phyloP scores from a whole-genome alignment of 108 stramenopile genomes.

The Nitzschia sp. region DNA sequence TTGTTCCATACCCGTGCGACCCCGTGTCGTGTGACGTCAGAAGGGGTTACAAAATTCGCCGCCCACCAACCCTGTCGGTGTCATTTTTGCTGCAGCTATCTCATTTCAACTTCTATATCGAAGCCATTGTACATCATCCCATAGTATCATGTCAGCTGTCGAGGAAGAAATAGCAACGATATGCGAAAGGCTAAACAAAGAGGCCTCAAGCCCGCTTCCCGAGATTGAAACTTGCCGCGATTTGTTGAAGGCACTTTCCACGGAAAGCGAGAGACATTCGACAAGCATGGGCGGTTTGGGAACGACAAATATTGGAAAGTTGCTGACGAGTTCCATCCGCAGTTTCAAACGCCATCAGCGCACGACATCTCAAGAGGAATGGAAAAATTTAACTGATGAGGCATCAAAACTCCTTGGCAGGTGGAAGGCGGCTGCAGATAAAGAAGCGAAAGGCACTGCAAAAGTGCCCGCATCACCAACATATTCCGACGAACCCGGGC shows the following conservation, averaged over 20 bases:
- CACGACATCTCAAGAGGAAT: conserved; percentile 28
- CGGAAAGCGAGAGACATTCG: too few species aligned
- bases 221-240: conserved; percentile 1
- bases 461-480: neutral
- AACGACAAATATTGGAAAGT: conserved; percentile 53
- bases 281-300: too few species aligned
- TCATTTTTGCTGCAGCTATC: too few species aligned
- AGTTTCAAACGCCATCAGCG: conserved; percentile 58
- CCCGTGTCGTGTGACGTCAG: too few species aligned
- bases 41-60: too few species aligned
- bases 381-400: conserved; percentile 31
- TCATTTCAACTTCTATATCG: too few species aligned
- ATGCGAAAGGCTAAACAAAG: conserved; percentile 13
- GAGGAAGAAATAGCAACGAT: neutral
- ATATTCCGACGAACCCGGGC: conserved; percentile 22
- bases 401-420: conserved; percentile 33
- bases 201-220: conserved; percentile 13
- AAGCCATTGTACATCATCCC: too few species aligned
- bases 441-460: conserved; percentile 20
- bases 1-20: too few species aligned
- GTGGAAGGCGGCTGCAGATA: conserved; percentile 40
- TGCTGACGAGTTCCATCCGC: conserved; percentile 35
- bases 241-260: conserved; percentile 5
- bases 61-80: too few species aligned
- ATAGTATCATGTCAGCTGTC: neutral